Evolutionary conservation across 495 filamentous ascomycete genomes (phyloP), one percentile per base, ranked within the genome.

Genomic region (Durotheca rogersii): DNA sequence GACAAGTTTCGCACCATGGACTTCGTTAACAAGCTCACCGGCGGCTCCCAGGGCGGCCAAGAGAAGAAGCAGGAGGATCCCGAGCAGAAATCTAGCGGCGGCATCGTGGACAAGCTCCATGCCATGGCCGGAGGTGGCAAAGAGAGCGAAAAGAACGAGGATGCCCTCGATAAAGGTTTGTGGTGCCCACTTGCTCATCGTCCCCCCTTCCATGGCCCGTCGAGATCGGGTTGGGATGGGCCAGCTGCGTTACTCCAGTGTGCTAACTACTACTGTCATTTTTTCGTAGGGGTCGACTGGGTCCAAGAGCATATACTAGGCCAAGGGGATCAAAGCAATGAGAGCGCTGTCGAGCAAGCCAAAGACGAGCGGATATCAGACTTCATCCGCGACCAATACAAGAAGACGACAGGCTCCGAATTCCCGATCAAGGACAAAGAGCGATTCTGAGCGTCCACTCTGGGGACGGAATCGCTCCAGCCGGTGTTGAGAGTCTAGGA

Each of bases 331-430:
- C 86, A 89, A 67, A 68, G 74, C 69, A 87, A 88, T 69, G 86
- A 89, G 69, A 79, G 70, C 43, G 85, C 85, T 5, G 64, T 77
- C 27, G 86, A 89, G 66, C 86, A 89, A 62, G 84, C 81, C 56
- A 87, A 88, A 72, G 86, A 89, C 61, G 81, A 86, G 65, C 60
- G 79, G 66, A 84, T 86, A 40, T 78, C 79, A 3, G 74, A 84
- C 36, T 72, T 77, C 65, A 81, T 89, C 49, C 77, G 86, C 14
- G 65, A 66, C 2, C 70, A 81, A 64, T 87, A 84, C 68, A 83
- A 83, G 76, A 72, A 65, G 15, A 64, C 64, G 0, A 81, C 79
- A 1, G 85, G 85, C 39, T 77, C 70, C 10, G 81, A 87, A 18
- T 39, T 88, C 25, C 83, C 81, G 20, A 69, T 86, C 51, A 71